These are phyloP conservation scores for Kuraishia molischiana DNA, from an alignment of 805 yeast species.

Conservation along the genomic window DNA sequence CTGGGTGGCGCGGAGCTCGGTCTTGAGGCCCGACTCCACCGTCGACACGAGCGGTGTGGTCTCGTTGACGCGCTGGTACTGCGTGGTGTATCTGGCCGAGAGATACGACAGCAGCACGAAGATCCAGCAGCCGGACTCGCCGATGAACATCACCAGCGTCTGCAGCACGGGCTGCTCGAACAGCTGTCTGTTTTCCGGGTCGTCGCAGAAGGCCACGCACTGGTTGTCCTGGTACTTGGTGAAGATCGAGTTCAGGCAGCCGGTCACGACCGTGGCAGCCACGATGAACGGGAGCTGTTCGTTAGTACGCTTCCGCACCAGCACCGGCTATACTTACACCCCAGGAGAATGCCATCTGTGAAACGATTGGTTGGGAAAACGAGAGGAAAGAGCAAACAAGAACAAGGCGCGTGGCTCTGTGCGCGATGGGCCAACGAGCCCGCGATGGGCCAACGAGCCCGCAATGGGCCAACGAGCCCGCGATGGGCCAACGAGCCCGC, in stretches of 20 bases:
- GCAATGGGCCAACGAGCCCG: too few species aligned
- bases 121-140: slow-evolving; percentile 41
- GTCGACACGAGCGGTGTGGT: neutral
- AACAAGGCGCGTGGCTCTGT: too few species aligned
- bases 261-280: slow-evolving; percentile 53
- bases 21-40: neutral
- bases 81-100: neutral
- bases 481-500: too few species aligned
- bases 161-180: slow-evolving; percentile 78
- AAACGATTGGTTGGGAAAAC: too few species aligned
- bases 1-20: slow-evolving; percentile 7
- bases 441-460: too few species aligned
- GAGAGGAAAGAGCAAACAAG: too few species aligned
- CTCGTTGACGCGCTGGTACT: neutral
- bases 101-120: slow-evolving; percentile 11
- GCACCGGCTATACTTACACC: too few species aligned
- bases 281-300: slow-evolving; percentile 20
- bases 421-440: too few species aligned
- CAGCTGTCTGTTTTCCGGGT: slow-evolving; percentile 25
- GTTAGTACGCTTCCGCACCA: too few species aligned
- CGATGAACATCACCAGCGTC: slow-evolving; percentile 74
- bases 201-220: slow-evolving; percentile 48
- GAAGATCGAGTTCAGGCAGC: slow-evolving; percentile 63
- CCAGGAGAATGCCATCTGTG: too few species aligned
- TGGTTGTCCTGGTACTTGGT: slow-evolving; percentile 73